Conservation (phyloP, 1,139 yeast genomes). For the Maudiozyma humilis region DNA sequence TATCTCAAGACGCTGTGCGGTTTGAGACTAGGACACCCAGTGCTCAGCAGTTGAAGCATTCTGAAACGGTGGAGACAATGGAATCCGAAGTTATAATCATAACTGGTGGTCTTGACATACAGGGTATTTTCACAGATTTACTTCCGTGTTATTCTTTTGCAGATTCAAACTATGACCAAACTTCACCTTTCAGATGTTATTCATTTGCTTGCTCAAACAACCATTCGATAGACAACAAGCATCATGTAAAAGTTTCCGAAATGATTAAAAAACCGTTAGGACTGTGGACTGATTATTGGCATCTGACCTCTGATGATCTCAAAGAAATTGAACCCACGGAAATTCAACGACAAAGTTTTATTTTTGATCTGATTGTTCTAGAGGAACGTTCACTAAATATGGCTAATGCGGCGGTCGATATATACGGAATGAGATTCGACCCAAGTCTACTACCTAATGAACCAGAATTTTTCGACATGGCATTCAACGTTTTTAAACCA, state of each 20-base stretch:
- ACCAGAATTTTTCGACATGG: constrained; percentile 50
- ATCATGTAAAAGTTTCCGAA: constrained; percentile 30
- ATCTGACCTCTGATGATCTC: constrained; percentile 49
- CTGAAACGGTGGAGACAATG: constrained; percentile 8
- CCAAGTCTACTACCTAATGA: constrained; percentile 41
- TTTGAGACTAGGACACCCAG: constrained; percentile 15
- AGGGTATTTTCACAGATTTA: constrained; percentile 41
- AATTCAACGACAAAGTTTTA: constrained; percentile 61
- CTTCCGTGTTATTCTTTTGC: constrained; percentile 32
- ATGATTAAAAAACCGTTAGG: constrained; percentile 30
- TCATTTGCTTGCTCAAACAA: constrained; percentile 28
- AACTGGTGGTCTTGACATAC: constrained; percentile 28
- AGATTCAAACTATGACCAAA: constrained; percentile 15
- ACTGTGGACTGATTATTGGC: constrained; percentile 78
- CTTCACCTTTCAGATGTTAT: constrained; percentile 12
- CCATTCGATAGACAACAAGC: constrained; percentile 25
- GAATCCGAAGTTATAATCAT: constrained; percentile 23
- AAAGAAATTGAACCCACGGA: constrained; percentile 46
- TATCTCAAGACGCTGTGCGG: constrained; percentile 40
- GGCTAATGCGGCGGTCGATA: constrained; percentile 56
- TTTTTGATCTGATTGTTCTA: constrained; percentile 66
- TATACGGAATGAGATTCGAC: constrained; percentile 42
- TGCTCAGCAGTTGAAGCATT: constrained; percentile 4
- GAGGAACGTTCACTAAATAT: constrained; percentile 71
- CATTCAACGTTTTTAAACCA: constrained; percentile 55